Conservation (phyloP, 768 basidiomycete species). For the Suillus discolor region DNA sequence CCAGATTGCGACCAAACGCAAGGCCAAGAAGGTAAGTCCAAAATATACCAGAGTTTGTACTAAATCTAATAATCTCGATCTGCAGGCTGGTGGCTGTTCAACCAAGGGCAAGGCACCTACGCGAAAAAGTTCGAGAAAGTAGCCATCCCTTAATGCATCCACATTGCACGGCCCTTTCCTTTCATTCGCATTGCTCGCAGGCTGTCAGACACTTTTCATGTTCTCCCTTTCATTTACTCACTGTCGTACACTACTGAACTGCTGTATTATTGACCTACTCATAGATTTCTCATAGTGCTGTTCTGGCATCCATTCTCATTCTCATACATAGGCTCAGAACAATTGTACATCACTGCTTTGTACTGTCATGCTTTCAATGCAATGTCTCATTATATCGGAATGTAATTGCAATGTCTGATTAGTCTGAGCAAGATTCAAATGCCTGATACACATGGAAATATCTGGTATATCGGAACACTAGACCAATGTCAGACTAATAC, state of each 20-base stretch:
- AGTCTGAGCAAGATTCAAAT: too few relatives aligned
- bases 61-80: background rate
- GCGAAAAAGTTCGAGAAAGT: background rate
- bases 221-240: background rate
- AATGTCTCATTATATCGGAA: background rate
- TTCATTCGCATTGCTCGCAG: background rate
- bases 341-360: background rate
- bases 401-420: background rate
- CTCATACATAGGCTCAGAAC: background rate
- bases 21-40: background rate
- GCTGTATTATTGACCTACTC: slow-evolving; percentile 2
- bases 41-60: background rate
- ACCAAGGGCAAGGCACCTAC: background rate
- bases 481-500: too few relatives aligned
- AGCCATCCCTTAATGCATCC: background rate
- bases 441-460: too few relatives aligned
- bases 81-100: background rate
- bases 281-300: background rate
- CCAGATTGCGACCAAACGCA: background rate
- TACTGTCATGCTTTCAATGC: background rate
- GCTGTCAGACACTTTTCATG: background rate
- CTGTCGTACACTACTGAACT: background rate
- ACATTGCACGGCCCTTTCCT: background rate
- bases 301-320: background rate
- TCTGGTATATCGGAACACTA: too few relatives aligned